Percentiles rank a stretch among this genome's conserved stretches.
These are phyloP conservation scores for Termitomyces heimii DNA, from an alignment of 768 basidiomycete species.

Conservation along the genomic window DNA sequence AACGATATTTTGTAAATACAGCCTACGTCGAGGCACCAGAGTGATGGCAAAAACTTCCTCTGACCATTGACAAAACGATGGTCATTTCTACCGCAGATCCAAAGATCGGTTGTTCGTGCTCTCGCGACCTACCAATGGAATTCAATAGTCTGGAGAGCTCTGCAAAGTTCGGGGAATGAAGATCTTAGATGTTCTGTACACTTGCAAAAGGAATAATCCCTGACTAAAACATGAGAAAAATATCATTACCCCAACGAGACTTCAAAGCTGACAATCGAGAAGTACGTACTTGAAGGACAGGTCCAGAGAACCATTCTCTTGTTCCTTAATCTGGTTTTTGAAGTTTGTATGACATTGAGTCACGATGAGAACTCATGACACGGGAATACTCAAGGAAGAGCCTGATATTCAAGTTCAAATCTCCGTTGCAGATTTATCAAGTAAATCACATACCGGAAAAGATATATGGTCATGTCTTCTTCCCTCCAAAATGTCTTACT, in stretches of 20 bases:
- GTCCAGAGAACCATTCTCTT: background rate
- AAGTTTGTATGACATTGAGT: background rate
- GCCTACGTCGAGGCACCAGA: background rate
- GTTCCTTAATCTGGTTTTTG: background rate
- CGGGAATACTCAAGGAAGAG: slow-evolving; percentile 45
- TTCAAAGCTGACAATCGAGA: background rate
- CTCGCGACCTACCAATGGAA: background rate
- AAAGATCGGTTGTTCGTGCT: background rate
- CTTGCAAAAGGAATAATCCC: background rate
- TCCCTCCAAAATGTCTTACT: slow-evolving; percentile 43
- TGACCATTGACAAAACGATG: background rate
- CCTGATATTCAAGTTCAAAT: slow-evolving; percentile 14
- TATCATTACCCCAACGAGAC: background rate
- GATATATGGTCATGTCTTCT: slow-evolving; percentile 49
- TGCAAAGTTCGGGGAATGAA: background rate
- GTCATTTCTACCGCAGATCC: background rate
- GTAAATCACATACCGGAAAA: slow-evolving; percentile 33
- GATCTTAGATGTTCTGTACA: background rate
- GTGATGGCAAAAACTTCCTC: background rate
- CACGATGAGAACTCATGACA: slow-evolving; percentile 25
- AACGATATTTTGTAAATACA: background rate
- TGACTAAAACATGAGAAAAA: background rate
- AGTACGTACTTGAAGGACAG: background rate
- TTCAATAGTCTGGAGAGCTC: background rate
- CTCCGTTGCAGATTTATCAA: background rate